A percentile compares a stretch with the other conserved stretches of the same genome.
phyloP scores from a whole-genome alignment of 441 rosid species.

The Populus hybrid region DNA sequence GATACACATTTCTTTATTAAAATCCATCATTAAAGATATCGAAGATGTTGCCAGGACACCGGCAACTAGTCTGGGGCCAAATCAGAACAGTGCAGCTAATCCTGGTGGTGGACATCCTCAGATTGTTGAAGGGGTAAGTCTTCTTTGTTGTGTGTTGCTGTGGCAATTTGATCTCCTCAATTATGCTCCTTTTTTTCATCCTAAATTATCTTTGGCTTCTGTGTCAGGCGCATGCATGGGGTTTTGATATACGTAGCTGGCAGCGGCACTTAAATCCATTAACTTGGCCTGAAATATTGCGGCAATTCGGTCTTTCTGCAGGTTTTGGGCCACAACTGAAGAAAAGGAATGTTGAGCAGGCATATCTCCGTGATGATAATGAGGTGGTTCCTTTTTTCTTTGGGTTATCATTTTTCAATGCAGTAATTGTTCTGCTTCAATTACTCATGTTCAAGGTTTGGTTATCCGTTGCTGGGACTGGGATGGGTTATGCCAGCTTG shows the following conservation, averaged over 20 bases:
- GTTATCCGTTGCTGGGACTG: not conserved
- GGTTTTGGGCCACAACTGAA: constrained; percentile 77
- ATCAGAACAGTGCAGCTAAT: constrained; percentile 58
- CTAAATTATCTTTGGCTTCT: constrained; percentile 4
- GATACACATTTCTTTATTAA: constrained; percentile 69
- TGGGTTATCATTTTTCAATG: not conserved
- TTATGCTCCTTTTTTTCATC: constrained; percentile 1
- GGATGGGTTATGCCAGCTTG: not conserved
- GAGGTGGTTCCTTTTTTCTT: constrained; percentile 44
- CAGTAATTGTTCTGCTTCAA: not conserved
- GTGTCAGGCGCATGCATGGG: constrained; percentile 80
- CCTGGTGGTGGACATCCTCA: constrained; percentile 87
- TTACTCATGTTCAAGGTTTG: not conserved
- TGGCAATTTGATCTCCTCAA: constrained; percentile 1
- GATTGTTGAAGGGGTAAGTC: constrained; percentile 81
- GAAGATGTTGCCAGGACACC: constrained; percentile 73
- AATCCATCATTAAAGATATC: constrained; percentile 72
- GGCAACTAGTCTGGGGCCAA: constrained; percentile 52
- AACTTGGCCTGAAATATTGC: constrained; percentile 28
- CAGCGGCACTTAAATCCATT: constrained; percentile 59
- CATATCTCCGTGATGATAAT: constrained; percentile 47
- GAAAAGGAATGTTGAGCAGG: constrained; percentile 44
- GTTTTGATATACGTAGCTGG: constrained; percentile 82
- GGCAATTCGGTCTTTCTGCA: constrained; percentile 74
- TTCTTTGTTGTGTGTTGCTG: constrained; percentile 3